Evolutionary conservation across 225 moss, liverwort and hornwort species (phyloP).

Genomic region (Thuidium tamariscinum): DNA sequence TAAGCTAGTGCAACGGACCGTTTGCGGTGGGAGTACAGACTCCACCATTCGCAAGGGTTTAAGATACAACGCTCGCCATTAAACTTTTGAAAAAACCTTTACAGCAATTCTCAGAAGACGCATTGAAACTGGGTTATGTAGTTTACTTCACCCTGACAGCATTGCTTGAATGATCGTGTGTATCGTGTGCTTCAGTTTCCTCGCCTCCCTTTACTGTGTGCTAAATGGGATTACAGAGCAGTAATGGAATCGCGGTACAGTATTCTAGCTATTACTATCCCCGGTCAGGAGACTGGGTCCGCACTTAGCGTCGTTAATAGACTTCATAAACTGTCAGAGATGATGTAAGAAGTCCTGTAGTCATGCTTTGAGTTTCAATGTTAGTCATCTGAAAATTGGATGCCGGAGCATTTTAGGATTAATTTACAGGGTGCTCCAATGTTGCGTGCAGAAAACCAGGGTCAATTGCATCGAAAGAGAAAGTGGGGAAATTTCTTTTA

Average conservation of each 20-base stretch:
- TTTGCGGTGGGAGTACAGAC: too few species aligned
- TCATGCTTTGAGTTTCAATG: too few species aligned
- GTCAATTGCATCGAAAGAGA: not conserved
- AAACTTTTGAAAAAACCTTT: too few species aligned
- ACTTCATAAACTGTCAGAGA: not conserved
- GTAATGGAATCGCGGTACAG: not conserved
- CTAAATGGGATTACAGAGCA: not conserved
- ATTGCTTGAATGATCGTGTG: not conserved
- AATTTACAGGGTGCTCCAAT: too few species aligned
- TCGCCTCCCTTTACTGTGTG: not conserved
- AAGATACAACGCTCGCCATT: too few species aligned
- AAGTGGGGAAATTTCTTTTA: too few species aligned
- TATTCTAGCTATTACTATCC: not conserved
- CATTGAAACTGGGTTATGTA: not conserved
- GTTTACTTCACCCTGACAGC: rapidly evolving
- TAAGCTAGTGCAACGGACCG: too few species aligned
- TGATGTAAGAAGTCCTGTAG: not conserved
- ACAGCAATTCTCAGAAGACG: too few species aligned
- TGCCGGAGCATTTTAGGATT: too few species aligned
- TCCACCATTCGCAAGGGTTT: too few species aligned
- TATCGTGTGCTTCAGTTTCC: not conserved
- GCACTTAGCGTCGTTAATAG: too few species aligned
- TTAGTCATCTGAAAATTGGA: too few species aligned
- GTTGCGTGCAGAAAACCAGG: not conserved
- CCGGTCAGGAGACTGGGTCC: not conserved